Conservation (phyloP, 768 basidiomycete genomes). For the Pholiota molesta region DNA sequence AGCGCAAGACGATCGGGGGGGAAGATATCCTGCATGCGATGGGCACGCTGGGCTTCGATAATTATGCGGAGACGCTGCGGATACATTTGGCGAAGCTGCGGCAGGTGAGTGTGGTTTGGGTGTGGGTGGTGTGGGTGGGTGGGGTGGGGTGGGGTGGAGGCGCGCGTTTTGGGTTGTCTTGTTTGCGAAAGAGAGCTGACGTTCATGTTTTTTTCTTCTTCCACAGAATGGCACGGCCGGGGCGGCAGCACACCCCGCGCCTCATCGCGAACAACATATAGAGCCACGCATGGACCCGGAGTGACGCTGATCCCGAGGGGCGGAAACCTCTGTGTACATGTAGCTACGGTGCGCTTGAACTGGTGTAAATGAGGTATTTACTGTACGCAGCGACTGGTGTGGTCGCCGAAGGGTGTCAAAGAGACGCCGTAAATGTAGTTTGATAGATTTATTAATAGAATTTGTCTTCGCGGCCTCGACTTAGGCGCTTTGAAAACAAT, state of each 20-base stretch:
- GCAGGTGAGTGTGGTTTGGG: constrained; percentile 50
- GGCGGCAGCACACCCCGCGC: constrained; percentile 8
- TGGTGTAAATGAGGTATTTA: too few species aligned
- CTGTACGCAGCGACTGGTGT: too few species aligned
- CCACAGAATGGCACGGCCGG: constrained; percentile 1
- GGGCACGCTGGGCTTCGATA: constrained; percentile 89
- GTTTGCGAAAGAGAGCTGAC: background rate
- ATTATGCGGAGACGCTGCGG: constrained; percentile 90
- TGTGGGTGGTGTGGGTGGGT: too few species aligned
- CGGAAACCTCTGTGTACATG: constrained; percentile 7
- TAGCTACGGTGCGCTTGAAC: constrained; percentile 10
- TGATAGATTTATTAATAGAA: too few species aligned
- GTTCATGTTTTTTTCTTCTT: background rate
- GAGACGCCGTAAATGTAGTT: too few species aligned
- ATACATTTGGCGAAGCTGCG: constrained; percentile 91
- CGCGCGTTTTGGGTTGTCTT: background rate
- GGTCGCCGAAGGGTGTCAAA: too few species aligned
- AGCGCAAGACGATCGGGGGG: constrained; percentile 96
- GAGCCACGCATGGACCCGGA: constrained; percentile 34
- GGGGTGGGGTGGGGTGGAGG: too few species aligned
- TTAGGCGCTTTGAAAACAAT: too few species aligned
- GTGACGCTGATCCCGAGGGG: constrained; percentile 7
- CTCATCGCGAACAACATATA: constrained; percentile 30
- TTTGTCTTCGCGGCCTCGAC: too few species aligned
- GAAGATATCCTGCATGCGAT: constrained; percentile 98